Percentiles rank a stretch among this genome's conserved stretches.
Evolutionary conservation across 306 rosid species (phyloP).

Genomic region (Fagus crenata): DNA sequence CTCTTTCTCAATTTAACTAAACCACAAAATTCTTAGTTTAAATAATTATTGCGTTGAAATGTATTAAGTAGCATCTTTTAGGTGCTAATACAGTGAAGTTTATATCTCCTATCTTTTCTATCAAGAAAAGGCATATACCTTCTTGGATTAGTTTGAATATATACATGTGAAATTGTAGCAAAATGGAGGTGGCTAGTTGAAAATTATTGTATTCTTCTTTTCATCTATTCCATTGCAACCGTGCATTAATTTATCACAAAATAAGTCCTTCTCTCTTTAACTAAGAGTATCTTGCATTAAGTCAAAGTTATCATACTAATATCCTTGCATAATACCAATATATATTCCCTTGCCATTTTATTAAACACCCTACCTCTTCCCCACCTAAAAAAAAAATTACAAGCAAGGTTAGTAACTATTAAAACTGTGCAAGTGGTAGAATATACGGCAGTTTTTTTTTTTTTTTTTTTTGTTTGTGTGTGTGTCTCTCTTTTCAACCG

Average conservation of each 20-base stretch:
- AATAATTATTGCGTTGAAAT: neutral
- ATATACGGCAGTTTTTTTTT: neutral
- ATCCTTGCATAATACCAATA: constrained; percentile 35
- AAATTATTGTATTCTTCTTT: constrained; percentile 2
- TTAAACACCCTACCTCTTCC: neutral
- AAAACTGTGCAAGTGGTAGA: neutral
- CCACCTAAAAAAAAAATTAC: too few relatives aligned
- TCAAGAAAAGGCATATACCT: neutral
- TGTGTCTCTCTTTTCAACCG: too few relatives aligned
- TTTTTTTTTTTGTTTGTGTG: neutral
- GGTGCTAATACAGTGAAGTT: neutral
- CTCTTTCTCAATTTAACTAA: too few relatives aligned
- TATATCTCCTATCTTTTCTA: neutral
- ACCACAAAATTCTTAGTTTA: too few relatives aligned
- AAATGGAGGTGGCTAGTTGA: neutral
- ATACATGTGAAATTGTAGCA: neutral
- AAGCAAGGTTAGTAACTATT: too few relatives aligned
- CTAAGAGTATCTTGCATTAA: constrained; percentile 3
- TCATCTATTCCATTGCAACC: constrained; percentile 15
- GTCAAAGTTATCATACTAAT: constrained; percentile 34
- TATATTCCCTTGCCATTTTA: constrained; percentile 32
- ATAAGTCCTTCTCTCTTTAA: neutral
- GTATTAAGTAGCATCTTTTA: neutral
- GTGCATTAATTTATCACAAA: constrained; percentile 22
- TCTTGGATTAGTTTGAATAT: neutral